Evolutionary conservation across 106 monocot genomes (phyloP).

Genomic region (Acorus calamus): DNA sequence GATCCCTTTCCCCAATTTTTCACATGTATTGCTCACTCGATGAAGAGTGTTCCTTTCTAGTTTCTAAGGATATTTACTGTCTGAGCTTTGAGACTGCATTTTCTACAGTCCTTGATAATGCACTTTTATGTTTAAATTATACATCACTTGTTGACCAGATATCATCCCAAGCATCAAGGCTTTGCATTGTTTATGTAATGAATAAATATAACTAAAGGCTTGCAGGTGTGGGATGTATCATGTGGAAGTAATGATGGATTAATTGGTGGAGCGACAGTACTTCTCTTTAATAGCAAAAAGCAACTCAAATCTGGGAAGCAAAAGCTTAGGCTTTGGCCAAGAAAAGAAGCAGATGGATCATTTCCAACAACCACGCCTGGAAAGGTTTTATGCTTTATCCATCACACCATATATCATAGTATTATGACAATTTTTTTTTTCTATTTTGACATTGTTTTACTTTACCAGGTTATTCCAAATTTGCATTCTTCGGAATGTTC

Average conservation of each 20-base stretch:
- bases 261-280: constrained; percentile 81
- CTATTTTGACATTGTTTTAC: background rate
- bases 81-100: too few relatives aligned
- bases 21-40: too few relatives aligned
- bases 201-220: background rate
- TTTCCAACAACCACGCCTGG: constrained; percentile 88
- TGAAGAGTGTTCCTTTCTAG: too few relatives aligned
- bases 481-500: too few relatives aligned
- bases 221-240: constrained; percentile 89
- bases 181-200: background rate
- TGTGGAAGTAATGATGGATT: constrained; percentile 34
- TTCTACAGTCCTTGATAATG: too few relatives aligned
- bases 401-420: background rate
- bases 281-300: constrained; percentile 81
- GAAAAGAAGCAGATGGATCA: constrained; percentile 81
- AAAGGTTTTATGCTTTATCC: constrained; percentile 39
- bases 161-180: background rate
- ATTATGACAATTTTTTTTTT: background rate
- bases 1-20: too few relatives aligned
- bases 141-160: too few relatives aligned
- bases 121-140: too few relatives aligned
- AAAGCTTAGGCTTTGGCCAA: constrained; percentile 75
- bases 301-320: constrained; percentile 82
- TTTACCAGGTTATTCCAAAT: constrained; percentile 4
- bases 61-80: too few relatives aligned